These are phyloP conservation scores for Adiantum capillusveneris DNA, from an alignment of 75 land plant species.

Conservation along the genomic window DNA sequence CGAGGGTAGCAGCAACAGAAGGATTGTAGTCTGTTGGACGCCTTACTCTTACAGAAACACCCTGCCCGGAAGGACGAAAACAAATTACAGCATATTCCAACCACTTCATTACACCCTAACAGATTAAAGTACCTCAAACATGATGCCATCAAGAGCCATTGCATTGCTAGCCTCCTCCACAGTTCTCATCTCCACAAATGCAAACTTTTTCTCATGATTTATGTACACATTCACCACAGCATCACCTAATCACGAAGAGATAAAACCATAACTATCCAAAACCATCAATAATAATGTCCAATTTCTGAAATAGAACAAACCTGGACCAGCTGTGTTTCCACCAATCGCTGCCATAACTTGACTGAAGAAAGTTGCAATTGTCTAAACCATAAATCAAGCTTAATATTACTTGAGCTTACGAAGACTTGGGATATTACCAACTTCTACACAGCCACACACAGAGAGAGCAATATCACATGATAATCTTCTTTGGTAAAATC, in stretches of 20 bases:
- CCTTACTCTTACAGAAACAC: constrained; percentile 75
- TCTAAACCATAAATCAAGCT: constrained; percentile 28
- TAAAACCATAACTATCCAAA: too few species aligned
- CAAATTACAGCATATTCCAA: background rate
- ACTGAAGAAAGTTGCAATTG: constrained; percentile 81
- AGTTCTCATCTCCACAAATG: constrained; percentile 93
- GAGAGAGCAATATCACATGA: too few species aligned
- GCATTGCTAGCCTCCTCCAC: constrained; percentile 93
- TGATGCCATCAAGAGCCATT: constrained; percentile 86
- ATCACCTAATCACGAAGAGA: constrained; percentile 40
- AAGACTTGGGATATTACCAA: too few species aligned
- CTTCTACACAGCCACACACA: too few species aligned
- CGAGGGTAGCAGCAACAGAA: constrained; percentile 74
- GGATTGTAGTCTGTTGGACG: constrained; percentile 89
- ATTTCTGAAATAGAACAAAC: constrained; percentile 13
- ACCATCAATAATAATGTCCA: background rate
- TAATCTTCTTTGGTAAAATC: too few species aligned
- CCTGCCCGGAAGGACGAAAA: constrained; percentile 27
- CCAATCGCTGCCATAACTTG: constrained; percentile 82
- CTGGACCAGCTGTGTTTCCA: constrained; percentile 84
- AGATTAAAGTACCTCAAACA: constrained; percentile 50
- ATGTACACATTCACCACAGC: constrained; percentile 93
- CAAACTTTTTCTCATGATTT: constrained; percentile 92
- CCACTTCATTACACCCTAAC: too few species aligned
- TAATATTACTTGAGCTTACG: too few species aligned